Conservation (phyloP, 1,139 yeast species). For the Suhomyces taliae region DNA sequence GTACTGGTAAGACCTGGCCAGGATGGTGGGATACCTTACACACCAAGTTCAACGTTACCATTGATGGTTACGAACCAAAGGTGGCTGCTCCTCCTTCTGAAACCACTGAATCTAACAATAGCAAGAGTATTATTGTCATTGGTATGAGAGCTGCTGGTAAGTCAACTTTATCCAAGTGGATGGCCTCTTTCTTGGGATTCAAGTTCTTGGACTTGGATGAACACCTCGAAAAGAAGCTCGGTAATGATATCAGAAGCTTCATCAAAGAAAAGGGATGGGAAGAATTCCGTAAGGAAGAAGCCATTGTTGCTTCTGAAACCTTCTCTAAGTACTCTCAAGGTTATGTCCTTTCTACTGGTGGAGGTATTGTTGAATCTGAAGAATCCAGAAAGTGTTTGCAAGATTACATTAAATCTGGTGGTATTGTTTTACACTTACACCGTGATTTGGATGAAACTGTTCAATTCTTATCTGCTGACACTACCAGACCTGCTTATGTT, state of each 20-base stretch:
- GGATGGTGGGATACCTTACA: conserved; percentile 98
- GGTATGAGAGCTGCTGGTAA: conserved; percentile 99
- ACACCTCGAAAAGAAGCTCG: conserved; percentile 57
- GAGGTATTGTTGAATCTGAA: conserved; percentile 86
- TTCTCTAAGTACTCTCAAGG: conserved; percentile 51
- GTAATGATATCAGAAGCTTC: conserved; percentile 61
- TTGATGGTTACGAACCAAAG: conserved; percentile 65
- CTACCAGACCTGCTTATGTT: conserved; percentile 82
- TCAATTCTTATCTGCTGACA: conserved; percentile 68
- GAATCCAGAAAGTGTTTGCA: conserved; percentile 65
- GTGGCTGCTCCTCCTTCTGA: background rate
- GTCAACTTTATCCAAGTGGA: conserved; percentile 80
- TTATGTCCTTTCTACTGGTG: conserved; percentile 88
- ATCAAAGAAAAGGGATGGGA: conserved; percentile 83
- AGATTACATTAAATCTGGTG: conserved; percentile 55
- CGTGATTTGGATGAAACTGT: conserved; percentile 84
- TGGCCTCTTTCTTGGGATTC: conserved; percentile 71
- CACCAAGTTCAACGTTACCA: conserved; percentile 58
- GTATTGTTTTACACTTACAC: conserved; percentile 85
- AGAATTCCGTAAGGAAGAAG: conserved; percentile 71
- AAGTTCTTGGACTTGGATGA: conserved; percentile 77
- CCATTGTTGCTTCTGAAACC: conserved; percentile 54
- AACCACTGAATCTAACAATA: conserved; percentile 13
- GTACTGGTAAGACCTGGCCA: conserved; percentile 99
- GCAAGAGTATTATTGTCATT: conserved; percentile 71